A percentile compares a stretch with the other conserved stretches of the same genome.
phyloP scores from a whole-genome alignment of 805 yeast species.

The Pichia insulana region DNA sequence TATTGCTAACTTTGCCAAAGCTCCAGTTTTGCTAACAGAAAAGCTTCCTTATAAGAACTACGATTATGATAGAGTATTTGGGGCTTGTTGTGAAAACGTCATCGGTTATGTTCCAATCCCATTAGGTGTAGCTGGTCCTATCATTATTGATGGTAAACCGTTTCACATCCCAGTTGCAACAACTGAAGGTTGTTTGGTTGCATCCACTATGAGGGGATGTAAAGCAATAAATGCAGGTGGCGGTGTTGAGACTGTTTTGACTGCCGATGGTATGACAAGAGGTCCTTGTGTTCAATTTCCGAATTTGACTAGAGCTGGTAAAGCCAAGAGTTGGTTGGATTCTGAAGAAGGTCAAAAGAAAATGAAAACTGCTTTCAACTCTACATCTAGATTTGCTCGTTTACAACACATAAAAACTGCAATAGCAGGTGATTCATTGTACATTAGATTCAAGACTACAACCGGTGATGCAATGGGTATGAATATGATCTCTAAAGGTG shows the following conservation, averaged over 20 bases:
- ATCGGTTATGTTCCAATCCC: conserved; percentile 96
- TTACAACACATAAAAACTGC: conserved; percentile 87
- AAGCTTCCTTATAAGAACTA: conserved; percentile 74
- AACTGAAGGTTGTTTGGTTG: conserved; percentile 97
- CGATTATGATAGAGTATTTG: conserved; percentile 92
- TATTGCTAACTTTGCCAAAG: conserved; percentile 74
- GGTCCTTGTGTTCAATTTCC: conserved; percentile 97
- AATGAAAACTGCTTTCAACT: conserved; percentile 84
- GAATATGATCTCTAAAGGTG: conserved; percentile 99
- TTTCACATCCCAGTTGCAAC: conserved; percentile 98
- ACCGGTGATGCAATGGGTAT: conserved; percentile 99
- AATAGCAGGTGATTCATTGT: conserved; percentile 83
- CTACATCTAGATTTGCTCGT: conserved; percentile 96
- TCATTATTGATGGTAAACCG: conserved; percentile 80
- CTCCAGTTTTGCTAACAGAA: conserved; percentile 65
- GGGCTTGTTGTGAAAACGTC: conserved; percentile 98
- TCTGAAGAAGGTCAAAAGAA: conserved; percentile 84
- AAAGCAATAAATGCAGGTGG: conserved; percentile 97
- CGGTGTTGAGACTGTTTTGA: conserved; percentile 85
- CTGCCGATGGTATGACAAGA: conserved; percentile 98
- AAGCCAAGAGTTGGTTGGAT: conserved; percentile 91
- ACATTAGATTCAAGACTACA: conserved; percentile 91
- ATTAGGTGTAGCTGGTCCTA: conserved; percentile 96
- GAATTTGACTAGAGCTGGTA: conserved; percentile 77
- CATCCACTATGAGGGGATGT: conserved; percentile 98